phyloP scores from a whole-genome alignment of 2,329 filamentous ascomycete genomes.

The Didymella exigua region DNA sequence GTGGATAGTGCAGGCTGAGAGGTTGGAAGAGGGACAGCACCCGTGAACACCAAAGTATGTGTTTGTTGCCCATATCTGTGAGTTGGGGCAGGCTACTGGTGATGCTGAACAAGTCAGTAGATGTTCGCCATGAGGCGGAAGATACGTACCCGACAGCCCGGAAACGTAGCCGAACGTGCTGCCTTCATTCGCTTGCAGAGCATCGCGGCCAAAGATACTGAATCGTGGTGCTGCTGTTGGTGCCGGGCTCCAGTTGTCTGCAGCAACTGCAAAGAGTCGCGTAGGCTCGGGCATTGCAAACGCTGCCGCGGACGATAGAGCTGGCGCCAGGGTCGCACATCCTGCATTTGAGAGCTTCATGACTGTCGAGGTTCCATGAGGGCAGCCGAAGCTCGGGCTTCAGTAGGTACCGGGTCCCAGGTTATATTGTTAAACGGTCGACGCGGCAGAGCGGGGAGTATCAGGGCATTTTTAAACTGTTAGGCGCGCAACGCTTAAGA shows the following conservation, averaged over 20 bases:
- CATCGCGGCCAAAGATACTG: slow-evolving; percentile 35
- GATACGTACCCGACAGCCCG: slow-evolving; percentile 32
- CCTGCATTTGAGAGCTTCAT: slow-evolving; percentile 33
- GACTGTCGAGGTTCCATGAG: slow-evolving; percentile 23
- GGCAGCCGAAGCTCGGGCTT: slow-evolving; percentile 11
- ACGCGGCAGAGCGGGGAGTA: slow-evolving; percentile 12
- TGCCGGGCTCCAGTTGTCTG: slow-evolving; percentile 40
- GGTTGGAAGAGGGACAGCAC: slow-evolving; percentile 32
- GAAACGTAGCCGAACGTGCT: slow-evolving; percentile 43
- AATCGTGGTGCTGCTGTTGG: slow-evolving; percentile 37
- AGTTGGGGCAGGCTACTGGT: slow-evolving; percentile 38
- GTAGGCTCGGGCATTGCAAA: slow-evolving; percentile 40
- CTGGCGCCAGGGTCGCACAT: slow-evolving; percentile 38
- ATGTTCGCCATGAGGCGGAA: neutral
- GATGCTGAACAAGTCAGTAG: slow-evolving; percentile 22
- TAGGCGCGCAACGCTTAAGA: slow-evolving; percentile 18
- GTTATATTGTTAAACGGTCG: slow-evolving; percentile 14
- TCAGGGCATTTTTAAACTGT: slow-evolving; percentile 1
- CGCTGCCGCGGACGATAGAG: slow-evolving; percentile 31
- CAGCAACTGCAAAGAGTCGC: slow-evolving; percentile 23
- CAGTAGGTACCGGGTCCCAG: slow-evolving; percentile 9
- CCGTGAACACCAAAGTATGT: slow-evolving; percentile 39
- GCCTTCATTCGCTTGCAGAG: slow-evolving; percentile 13
- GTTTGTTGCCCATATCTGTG: slow-evolving; percentile 43
- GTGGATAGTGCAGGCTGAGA: slow-evolving; percentile 33